Evolutionary conservation across 495 filamentous ascomycete species (phyloP).

Genomic region (Talaromyces proteolyticus): DNA sequence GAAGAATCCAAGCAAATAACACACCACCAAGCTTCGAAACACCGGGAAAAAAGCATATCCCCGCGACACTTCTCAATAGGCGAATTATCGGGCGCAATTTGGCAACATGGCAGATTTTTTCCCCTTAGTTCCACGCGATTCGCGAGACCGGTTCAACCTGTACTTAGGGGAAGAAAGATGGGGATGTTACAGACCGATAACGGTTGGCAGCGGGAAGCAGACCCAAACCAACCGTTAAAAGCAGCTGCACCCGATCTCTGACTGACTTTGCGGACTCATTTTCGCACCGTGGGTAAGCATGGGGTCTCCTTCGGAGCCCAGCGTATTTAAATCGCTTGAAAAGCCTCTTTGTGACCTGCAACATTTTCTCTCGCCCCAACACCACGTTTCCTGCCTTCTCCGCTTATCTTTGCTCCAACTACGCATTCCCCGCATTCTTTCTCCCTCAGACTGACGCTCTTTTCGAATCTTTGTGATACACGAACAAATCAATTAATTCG

Average conservation of each 20-base stretch:
- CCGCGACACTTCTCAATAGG: too few species aligned
- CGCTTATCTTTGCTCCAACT: background rate
- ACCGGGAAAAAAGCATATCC: too few species aligned
- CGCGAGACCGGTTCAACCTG: slow-evolving; percentile 32
- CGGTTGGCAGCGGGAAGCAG: background rate
- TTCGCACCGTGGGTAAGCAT: background rate
- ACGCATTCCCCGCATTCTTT: background rate
- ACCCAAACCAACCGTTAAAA: slow-evolving; percentile 34
- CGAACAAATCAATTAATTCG: background rate
- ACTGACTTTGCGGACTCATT: background rate
- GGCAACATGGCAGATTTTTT: slow-evolving; percentile 1
- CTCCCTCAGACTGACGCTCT: too few species aligned
- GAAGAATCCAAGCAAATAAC: background rate
- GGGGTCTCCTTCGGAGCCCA: too few species aligned
- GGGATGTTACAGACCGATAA: background rate
- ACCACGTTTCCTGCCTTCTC: background rate
- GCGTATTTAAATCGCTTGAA: too few species aligned
- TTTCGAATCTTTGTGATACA: too few species aligned
- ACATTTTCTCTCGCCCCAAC: background rate
- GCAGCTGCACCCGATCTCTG: slow-evolving; percentile 25
- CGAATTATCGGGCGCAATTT: background rate
- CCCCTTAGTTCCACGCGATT: slow-evolving; percentile 1
- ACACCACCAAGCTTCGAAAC: too few species aligned
- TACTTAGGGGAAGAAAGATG: slow-evolving; percentile 40
- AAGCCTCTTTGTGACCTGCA: background rate